These are phyloP conservation scores for Casuarina cunninghamiana DNA, from an alignment of 306 rosid genomes.

Conservation along the genomic window DNA sequence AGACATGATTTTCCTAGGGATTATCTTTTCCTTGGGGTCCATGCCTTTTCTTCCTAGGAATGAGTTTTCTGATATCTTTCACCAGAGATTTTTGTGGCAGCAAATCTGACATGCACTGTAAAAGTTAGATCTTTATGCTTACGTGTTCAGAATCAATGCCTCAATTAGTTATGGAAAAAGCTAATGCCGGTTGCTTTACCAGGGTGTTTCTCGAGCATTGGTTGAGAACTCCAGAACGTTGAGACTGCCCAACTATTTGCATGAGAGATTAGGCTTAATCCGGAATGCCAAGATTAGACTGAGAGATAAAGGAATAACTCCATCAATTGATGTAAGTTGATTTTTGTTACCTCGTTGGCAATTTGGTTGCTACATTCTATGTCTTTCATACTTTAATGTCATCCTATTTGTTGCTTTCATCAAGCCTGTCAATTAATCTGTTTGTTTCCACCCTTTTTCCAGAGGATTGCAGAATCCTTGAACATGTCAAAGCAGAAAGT, in stretches of 20 bases:
- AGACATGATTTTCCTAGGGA: not conserved
- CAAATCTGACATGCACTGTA: not conserved
- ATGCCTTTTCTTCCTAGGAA: not conserved
- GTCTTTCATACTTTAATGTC: conserved; percentile 9
- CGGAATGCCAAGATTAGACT: conserved; percentile 75
- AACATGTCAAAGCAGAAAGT: conserved; percentile 95
- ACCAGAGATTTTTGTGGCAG: not conserved
- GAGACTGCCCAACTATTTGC: conserved; percentile 82
- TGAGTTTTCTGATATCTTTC: not conserved
- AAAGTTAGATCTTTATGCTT: not conserved
- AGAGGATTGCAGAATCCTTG: conserved; percentile 84
- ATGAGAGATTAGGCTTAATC: conserved; percentile 84
- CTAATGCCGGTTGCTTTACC: conserved; percentile 10
- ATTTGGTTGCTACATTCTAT: conserved; percentile 10
- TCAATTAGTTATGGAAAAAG: not conserved
- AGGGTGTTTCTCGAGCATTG: conserved; percentile 95
- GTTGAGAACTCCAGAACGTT: conserved; percentile 88
- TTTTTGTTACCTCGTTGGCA: conserved; percentile 14
- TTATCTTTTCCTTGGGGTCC: not conserved
- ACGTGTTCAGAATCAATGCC: not conserved
- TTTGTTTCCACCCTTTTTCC: conserved; percentile 29
- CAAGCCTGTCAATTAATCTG: not conserved
- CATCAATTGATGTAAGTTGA: conserved; percentile 86
- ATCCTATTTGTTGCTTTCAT: conserved; percentile 3
- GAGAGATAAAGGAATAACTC: conserved; percentile 85